Evolutionary conservation across 2,329 filamentous ascomycete species (phyloP).

Genomic region (Colletotrichum sp.): DNA sequence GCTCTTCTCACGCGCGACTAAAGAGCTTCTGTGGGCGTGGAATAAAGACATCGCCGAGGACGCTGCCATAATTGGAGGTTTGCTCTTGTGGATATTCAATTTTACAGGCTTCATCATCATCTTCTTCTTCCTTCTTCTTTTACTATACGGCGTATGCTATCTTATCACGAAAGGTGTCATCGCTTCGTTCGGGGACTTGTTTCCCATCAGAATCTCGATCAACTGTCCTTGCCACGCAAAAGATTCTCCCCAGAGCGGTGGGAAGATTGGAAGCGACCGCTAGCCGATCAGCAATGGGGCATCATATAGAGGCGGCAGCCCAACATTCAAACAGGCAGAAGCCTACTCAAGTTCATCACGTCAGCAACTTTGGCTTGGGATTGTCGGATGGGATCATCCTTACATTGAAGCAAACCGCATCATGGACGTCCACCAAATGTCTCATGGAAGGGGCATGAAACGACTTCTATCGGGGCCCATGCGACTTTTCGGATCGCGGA

Average conservation of each 20-base stretch:
- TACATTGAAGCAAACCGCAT: too few species aligned
- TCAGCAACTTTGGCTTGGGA: too few species aligned
- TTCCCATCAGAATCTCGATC: background rate
- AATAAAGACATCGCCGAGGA: background rate
- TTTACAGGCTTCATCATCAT: background rate
- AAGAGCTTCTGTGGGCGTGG: background rate
- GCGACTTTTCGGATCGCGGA: background rate
- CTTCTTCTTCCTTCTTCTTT: background rate
- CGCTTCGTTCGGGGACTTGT: background rate
- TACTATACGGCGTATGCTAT: too few species aligned
- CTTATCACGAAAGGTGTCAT: too few species aligned
- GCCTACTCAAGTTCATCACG: too few species aligned
- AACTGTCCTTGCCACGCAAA: background rate
- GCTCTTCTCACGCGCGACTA: background rate
- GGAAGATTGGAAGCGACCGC: background rate
- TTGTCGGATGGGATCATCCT: too few species aligned
- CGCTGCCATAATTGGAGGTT: background rate
- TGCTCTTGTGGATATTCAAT: background rate
- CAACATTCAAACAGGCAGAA: too few species aligned
- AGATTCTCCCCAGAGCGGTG: fast-evolving
- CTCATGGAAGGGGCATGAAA: background rate
- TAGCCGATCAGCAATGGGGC: background rate
- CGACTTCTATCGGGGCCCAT: background rate
- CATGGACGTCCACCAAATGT: too few species aligned
- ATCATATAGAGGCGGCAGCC: background rate